Conservation (phyloP, 116 monocot species). For the Cymodocea nodosa region DNA sequence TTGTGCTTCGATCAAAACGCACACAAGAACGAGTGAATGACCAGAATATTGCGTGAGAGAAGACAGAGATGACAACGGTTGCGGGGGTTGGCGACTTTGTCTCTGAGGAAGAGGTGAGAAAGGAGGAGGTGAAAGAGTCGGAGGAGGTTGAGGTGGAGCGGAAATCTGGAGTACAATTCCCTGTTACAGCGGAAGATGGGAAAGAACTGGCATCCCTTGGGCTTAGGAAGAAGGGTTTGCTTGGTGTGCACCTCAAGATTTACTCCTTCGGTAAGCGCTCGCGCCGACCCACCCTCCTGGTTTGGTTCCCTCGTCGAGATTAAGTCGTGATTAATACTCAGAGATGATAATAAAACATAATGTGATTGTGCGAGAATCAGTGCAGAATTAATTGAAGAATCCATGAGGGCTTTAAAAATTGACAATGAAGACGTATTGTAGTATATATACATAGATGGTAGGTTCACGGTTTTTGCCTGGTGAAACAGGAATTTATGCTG, state of each 20-base stretch:
- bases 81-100: neutral
- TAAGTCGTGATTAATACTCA: no score
- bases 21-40: no score
- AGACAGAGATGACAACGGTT: neutral
- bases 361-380: no score
- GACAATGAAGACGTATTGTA: no score
- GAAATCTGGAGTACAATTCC: conserved; percentile 37
- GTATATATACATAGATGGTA: neutral
- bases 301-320: neutral
- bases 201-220: conserved; percentile 34
- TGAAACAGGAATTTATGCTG: conserved; percentile 42
- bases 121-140: neutral
- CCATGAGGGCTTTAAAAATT: neutral
- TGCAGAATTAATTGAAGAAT: no score
- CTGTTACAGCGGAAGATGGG: conserved; percentile 23
- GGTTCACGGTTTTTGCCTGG: neutral
- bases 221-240: conserved; percentile 37
- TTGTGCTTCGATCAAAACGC: neutral
- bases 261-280: conserved; percentile 42
- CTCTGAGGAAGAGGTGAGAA: neutral
- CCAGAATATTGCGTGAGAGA: neutral
- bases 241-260: conserved; percentile 33
- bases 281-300: neutral
- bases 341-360: no score
- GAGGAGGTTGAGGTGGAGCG: conserved; percentile 25